Conservation (phyloP, 805 yeast genomes). For the Wickerhamiella dianesei region DNA sequence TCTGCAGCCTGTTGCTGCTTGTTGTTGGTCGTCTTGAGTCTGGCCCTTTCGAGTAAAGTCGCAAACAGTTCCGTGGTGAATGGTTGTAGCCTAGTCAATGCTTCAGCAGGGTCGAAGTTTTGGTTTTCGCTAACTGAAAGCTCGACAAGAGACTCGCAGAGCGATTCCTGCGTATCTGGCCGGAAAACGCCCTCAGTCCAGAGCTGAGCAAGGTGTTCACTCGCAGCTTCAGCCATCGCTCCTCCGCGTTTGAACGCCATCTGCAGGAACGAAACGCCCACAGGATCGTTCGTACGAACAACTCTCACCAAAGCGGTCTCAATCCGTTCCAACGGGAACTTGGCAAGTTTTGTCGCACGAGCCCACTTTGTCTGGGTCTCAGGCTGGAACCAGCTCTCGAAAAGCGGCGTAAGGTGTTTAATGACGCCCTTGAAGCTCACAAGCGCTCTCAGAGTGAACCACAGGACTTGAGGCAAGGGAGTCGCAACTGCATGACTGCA, state of each 20-base stretch:
- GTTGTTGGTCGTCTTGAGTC: constrained; percentile 30
- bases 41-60: constrained; percentile 44
- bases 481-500: constrained; percentile 23
- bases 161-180: constrained; percentile 39
- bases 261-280: constrained; percentile 50
- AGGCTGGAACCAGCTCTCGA: constrained; percentile 33
- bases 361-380: constrained; percentile 9
- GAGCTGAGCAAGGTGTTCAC: constrained; percentile 38
- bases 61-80: constrained; percentile 49
- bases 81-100: constrained; percentile 36
- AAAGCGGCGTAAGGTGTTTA: constrained; percentile 32
- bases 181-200: constrained; percentile 39
- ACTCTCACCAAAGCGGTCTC: constrained; percentile 47
- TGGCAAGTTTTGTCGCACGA: constrained; percentile 9
- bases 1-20: constrained; percentile 13
- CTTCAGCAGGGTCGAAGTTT: constrained; percentile 33
- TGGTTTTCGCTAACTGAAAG: constrained; percentile 32
- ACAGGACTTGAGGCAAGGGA: constrained; percentile 44
- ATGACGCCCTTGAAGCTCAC: constrained; percentile 27
- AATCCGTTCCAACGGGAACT: constrained; percentile 36
- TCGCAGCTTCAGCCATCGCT: constrained; percentile 32
- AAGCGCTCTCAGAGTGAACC: constrained; percentile 35
- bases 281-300: constrained; percentile 49
- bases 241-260: constrained; percentile 34
- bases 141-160: constrained; percentile 50